Conservation (phyloP, 768 basidiomycete genomes). For the Crucibulum laeve region DNA sequence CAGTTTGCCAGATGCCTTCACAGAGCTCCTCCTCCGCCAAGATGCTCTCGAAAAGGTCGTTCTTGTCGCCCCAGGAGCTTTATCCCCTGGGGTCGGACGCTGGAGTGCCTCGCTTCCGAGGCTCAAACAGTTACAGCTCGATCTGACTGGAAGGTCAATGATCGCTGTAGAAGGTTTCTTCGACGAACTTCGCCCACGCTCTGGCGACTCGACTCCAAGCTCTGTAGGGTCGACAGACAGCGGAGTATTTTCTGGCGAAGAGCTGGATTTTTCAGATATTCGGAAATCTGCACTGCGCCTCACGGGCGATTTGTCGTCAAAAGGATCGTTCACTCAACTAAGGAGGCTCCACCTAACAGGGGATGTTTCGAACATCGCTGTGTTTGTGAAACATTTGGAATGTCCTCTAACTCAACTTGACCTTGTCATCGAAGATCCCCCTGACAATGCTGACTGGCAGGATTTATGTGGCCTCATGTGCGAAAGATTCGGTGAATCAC, state of each 20-base stretch:
- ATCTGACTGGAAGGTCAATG: conserved; percentile 62
- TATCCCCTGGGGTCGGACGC: conserved; percentile 65
- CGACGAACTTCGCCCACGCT: conserved; percentile 57
- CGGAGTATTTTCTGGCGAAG: conserved; percentile 74
- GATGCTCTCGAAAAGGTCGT: conserved; percentile 54
- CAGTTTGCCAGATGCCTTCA: conserved; percentile 67
- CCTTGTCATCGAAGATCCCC: conserved; percentile 76
- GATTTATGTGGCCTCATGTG: conserved; percentile 62
- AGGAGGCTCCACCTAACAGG: conserved; percentile 65
- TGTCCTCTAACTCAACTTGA: conserved; percentile 66
- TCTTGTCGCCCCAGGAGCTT: conserved; percentile 71
- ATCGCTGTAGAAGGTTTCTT: conserved; percentile 81
- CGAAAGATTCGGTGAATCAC: conserved; percentile 54
- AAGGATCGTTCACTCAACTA: conserved; percentile 54
- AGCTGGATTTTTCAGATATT: conserved; percentile 71
- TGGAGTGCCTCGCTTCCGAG: conserved; percentile 66
- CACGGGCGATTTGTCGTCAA: conserved; percentile 54
- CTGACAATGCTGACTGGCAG: conserved; percentile 71
- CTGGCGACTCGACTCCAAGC: conserved; percentile 68
- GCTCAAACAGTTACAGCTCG: conserved; percentile 63
- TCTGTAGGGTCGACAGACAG: conserved; percentile 68
- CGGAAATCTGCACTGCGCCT: conserved; percentile 66
- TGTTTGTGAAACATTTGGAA: conserved; percentile 67
- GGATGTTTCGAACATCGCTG: conserved; percentile 62
- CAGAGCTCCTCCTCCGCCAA: conserved; percentile 59